Percentiles rank a stretch among this genome's conserved stretches.
These are phyloP conservation scores for Thalassiosira livingstoniorum DNA, from an alignment of 352 stramenopile species.

Conservation along the genomic window DNA sequence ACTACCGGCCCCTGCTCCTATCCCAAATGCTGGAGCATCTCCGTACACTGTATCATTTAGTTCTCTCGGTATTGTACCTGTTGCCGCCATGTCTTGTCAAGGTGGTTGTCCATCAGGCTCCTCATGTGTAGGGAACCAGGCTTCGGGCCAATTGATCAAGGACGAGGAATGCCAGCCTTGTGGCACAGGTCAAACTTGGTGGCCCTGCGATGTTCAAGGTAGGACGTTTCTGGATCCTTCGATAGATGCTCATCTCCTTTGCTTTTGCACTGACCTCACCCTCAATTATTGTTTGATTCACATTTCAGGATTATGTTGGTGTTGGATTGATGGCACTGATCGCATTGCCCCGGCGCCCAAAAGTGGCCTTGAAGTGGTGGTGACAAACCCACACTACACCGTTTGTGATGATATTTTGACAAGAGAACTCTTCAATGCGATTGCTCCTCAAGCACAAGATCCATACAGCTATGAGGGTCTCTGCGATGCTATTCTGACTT, in stretches of 20 bases:
- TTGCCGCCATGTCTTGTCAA: conserved; percentile 31
- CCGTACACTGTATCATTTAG: conserved; percentile 43
- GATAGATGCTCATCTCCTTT: background rate
- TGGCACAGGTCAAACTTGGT: conserved; percentile 41
- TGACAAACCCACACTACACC: conserved; percentile 13
- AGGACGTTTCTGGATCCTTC: background rate
- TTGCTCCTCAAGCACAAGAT: conserved; percentile 29
- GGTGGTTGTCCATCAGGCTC: conserved; percentile 40
- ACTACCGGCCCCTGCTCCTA: background rate
- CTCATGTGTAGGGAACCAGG: conserved; percentile 35
- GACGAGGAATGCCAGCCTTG: conserved; percentile 36
- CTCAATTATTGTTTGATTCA: no score
- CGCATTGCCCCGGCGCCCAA: conserved; percentile 37
- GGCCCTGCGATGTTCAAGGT: conserved; percentile 35
- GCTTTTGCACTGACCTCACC: no score
- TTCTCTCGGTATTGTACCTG: conserved; percentile 16
- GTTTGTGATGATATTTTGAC: conserved; percentile 45
- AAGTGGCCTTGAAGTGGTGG: conserved; percentile 23
- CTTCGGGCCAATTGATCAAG: conserved; percentile 34
- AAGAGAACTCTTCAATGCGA: conserved; percentile 15
- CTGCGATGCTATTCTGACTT: conserved; percentile 48
- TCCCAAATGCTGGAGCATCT: conserved; percentile 6
- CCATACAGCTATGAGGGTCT: conserved; percentile 44
- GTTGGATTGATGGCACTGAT: conserved; percentile 43
- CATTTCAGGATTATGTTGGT: conserved; percentile 38